Base-by-base conservation (phyloP, 345 rosid species). In the Durio zibethinus region DNA sequence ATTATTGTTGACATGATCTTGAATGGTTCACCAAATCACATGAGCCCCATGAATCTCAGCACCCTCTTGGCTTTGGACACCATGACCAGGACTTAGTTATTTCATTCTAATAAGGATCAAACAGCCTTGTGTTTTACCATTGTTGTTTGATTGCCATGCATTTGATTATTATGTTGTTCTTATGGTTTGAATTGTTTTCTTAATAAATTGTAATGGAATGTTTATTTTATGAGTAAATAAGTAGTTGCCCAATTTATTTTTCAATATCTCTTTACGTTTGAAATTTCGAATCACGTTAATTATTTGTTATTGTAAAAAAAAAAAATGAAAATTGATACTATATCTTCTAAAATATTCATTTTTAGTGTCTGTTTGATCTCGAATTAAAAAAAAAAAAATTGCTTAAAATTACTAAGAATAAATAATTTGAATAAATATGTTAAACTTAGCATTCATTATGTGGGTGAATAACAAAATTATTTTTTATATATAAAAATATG, bases 31-130 rank as follows among this genome's bases (percentile, higher is more conserved):
- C 61, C 78, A 45, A 66, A 79, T 45, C 89, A 88, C 76, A 93
- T 93, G 92, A 70, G 82, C 75, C 99, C 99, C 20, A 93, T 95
- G 99, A 95, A 95, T 64, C 96, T 95, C 79, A 90, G 88, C 90
- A 82, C 97, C 82, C 82, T 89, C 83, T 79, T 95, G 76, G 88
- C 87, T 76, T 21, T 84, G 80, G 93, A 88, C 74, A 77, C 86
- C n/a, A 79, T 52, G 38, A 73, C 86, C 36, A 79, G 72, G 76
- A 74, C 60, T 74, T 80, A 57, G 78, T 12, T 38, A 23, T 56
- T 53, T 10, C 43, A 75, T 43, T 75, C 5, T 60, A 33, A 47
- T 60, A 56, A 73, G 52, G 35, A 12, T 54, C 10, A 31, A 18
- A 4, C 62, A 15, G 2, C 65, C 65, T 21, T 54, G n/a, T 36